Conservation (phyloP, 768 basidiomycete species). For the Amanita rubescens region DNA sequence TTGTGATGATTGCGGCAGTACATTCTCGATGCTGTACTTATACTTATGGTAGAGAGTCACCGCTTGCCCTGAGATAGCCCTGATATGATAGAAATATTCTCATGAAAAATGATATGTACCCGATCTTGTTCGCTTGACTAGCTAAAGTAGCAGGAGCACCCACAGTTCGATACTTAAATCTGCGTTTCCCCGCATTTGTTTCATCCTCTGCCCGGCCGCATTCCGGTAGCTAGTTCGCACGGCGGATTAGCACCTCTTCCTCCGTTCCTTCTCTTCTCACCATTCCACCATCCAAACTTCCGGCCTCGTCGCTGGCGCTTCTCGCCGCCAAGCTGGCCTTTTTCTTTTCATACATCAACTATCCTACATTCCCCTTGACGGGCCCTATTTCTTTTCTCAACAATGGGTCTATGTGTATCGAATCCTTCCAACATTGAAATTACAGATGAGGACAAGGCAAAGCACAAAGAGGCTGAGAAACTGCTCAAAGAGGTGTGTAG, state of each 20-base stretch:
- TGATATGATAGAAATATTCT: no score
- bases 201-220: no score
- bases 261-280: background rate
- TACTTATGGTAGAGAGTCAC: no score
- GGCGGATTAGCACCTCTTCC: no score
- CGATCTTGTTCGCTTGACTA: no score
- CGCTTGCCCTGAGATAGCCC: no score
- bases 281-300: background rate
- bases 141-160: no score
- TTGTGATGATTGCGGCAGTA: no score
- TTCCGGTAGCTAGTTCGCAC: background rate
- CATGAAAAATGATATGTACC: no score
- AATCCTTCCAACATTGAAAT: constrained; percentile 47
- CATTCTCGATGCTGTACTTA: no score
- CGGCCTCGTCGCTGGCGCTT: background rate
- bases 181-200: no score
- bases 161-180: no score
- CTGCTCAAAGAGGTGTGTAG: constrained; percentile 62
- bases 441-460: constrained; percentile 58
- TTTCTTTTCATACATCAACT: background rate
- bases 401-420: constrained; percentile 80
- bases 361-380: background rate
- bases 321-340: constrained; percentile 2
- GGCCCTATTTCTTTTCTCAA: background rate
- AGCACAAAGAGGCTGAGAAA: constrained; percentile 68